Evolutionary conservation across 768 basidiomycete species (phyloP).

Genomic region (Pisolithus marmoratus): DNA sequence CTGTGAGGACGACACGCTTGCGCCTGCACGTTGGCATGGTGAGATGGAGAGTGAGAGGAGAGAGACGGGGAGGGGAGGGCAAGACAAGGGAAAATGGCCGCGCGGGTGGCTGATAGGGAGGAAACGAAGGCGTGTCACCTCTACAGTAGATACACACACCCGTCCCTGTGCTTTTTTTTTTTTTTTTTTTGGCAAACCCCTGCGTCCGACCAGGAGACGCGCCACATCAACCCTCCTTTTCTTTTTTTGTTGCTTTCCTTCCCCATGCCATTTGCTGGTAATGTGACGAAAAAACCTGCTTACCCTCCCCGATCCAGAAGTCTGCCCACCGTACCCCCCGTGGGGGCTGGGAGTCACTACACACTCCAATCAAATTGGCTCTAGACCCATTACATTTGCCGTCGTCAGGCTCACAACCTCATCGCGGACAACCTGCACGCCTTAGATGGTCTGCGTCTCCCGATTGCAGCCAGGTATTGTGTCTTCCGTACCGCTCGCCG

Average conservation of each 20-base stretch:
- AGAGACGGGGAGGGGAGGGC: slow-evolving; percentile 46
- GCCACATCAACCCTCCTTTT: slow-evolving; percentile 10
- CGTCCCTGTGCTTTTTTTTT: slow-evolving; percentile 24
- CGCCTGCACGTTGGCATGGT: slow-evolving; percentile 84
- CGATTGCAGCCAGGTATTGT: no score
- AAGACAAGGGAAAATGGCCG: slow-evolving; percentile 53
- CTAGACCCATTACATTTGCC: no score
- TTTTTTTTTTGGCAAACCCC: slow-evolving; percentile 18
- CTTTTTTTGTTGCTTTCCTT: no score
- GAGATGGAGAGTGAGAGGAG: slow-evolving; percentile 38
- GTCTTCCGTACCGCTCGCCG: no score
- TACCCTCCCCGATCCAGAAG: background rate
- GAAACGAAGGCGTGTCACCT: slow-evolving; percentile 42
- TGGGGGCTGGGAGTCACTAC: no score
- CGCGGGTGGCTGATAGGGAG: slow-evolving; percentile 53
- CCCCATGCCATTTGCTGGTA: background rate
- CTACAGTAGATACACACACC: slow-evolving; percentile 19
- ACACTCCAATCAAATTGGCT: no score
- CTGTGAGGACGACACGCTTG: slow-evolving; percentile 85
- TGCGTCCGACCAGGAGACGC: slow-evolving; percentile 19
- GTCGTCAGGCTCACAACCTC: no score
- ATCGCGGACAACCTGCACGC: no score
- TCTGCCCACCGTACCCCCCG: background rate
- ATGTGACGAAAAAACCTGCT: background rate
- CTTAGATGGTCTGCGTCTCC: no score